phyloP scores from a whole-genome alignment of 2,329 filamentous ascomycete genomes.

The Aspergillus sclerotialis region DNA sequence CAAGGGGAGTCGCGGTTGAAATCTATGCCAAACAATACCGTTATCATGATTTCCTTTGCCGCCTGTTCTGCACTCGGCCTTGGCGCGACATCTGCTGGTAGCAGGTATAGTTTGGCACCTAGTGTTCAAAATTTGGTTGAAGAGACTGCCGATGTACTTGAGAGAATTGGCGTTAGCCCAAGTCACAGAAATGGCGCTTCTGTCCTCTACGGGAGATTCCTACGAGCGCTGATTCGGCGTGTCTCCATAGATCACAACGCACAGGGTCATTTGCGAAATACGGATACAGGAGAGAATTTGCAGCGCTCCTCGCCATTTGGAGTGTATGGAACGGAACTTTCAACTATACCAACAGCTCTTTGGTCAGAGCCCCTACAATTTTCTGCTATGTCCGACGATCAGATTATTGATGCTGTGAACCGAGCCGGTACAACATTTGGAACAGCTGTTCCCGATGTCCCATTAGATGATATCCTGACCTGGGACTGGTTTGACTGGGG shows the following conservation, averaged over 20 bases:
- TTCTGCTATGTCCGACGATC: conserved; percentile 63
- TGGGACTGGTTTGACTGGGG: conserved; percentile 51
- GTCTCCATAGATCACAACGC: conserved; percentile 18
- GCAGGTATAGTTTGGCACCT: conserved; percentile 51
- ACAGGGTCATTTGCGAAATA: conserved; percentile 6
- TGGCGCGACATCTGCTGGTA: conserved; percentile 52
- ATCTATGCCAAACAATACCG: conserved; percentile 72
- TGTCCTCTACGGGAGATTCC: conserved; percentile 50
- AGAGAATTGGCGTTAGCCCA: conserved; percentile 61
- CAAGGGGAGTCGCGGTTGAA: conserved; percentile 63
- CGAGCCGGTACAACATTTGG: conserved; percentile 56
- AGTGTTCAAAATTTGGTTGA: conserved; percentile 60
- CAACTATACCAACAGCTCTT: conserved; percentile 22
- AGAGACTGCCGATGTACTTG: conserved; percentile 61
- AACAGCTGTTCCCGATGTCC: conserved; percentile 48
- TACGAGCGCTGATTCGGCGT: conserved; percentile 43
- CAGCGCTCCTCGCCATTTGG: conserved; percentile 9
- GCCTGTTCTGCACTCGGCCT: conserved; percentile 62
- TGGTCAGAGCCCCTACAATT: conserved; percentile 54
- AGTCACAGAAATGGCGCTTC: conserved; percentile 62
- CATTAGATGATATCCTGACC: conserved; percentile 53
- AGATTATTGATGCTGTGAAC: conserved; percentile 60
- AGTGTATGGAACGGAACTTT: conserved; percentile 11
- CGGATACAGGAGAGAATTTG: conserved; percentile 8
- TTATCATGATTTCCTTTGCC: conserved; percentile 72